phyloP scores from a whole-genome alignment of 257 asterid genomes.

The Fraxinus pennsylvanica region DNA sequence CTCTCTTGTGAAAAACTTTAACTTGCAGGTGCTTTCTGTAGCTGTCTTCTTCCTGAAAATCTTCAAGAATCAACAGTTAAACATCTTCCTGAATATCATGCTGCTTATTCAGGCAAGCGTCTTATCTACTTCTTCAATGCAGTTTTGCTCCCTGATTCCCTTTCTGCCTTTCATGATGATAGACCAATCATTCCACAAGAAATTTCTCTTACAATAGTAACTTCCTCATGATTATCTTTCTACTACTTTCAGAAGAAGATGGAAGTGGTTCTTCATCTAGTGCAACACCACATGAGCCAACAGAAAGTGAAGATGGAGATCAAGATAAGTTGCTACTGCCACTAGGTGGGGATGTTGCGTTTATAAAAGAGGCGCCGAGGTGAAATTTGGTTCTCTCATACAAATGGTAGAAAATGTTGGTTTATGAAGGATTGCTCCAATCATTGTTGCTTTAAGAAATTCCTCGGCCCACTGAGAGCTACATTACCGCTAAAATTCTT shows the following conservation, averaged over 20 bases:
- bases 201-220: too few relatives aligned
- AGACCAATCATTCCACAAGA: background rate
- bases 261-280: constrained; percentile 38
- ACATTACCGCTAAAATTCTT: constrained; percentile 19
- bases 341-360: constrained; percentile 37
- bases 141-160: background rate
- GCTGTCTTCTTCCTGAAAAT: constrained; percentile 58
- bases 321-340: constrained; percentile 46
- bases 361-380: constrained; percentile 44
- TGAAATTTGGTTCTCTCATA: constrained; percentile 21
- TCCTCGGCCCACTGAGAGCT: background rate
- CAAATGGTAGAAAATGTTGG: background rate
- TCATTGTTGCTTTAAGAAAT: constrained; percentile 19
- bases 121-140: background rate
- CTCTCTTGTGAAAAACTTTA: background rate
- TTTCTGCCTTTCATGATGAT: background rate
- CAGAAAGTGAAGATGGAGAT: constrained; percentile 51
- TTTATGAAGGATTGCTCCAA: constrained; percentile 2
- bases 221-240: background rate
- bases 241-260: constrained; percentile 38
- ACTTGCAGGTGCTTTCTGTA: constrained; percentile 52
- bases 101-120: constrained; percentile 36
- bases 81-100: constrained; percentile 53
- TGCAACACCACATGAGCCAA: constrained; percentile 32
- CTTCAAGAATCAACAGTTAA: constrained; percentile 54